phyloP scores from a whole-genome alignment of 2,329 filamentous ascomycete species.

The Teratosphaeria zuluensis region DNA sequence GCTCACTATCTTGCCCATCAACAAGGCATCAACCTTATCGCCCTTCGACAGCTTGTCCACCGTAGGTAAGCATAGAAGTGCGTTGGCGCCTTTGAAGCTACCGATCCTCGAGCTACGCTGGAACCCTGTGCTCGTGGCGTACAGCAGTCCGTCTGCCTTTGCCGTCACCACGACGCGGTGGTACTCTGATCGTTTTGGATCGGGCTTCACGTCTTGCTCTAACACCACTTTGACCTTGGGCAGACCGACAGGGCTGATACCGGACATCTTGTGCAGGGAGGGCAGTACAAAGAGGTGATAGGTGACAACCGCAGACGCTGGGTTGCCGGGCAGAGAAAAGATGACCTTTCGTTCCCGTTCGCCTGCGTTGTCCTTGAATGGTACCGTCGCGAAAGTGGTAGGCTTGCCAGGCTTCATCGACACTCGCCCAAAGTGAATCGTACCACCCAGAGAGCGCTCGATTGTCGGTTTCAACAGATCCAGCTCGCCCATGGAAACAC shows the following conservation, averaged over 20 bases:
- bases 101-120: slow-evolving; percentile 86
- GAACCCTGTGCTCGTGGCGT: slow-evolving; percentile 73
- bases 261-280: slow-evolving; percentile 66
- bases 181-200: slow-evolving; percentile 73
- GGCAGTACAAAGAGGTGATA: slow-evolving; percentile 92
- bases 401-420: slow-evolving; percentile 98
- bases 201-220: slow-evolving; percentile 62
- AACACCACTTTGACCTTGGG: slow-evolving; percentile 62
- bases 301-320: slow-evolving; percentile 83
- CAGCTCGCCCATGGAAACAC: slow-evolving; percentile 95
- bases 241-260: slow-evolving; percentile 58
- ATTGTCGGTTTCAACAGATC: slow-evolving; percentile 95
- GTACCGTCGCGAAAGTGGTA: slow-evolving; percentile 88
- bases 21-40: slow-evolving; percentile 60
- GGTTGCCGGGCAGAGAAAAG: slow-evolving; percentile 89
- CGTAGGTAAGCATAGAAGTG: slow-evolving; percentile 64
- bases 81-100: slow-evolving; percentile 82
- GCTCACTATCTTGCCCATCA: slow-evolving; percentile 54
- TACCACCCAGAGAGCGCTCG: slow-evolving; percentile 78
- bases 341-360: slow-evolving; percentile 59
- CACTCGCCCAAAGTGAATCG: slow-evolving; percentile 91
- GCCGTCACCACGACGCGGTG: slow-evolving; percentile 70
- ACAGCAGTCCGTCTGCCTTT: slow-evolving; percentile 53
- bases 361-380: slow-evolving; percentile 45
- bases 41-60: slow-evolving; percentile 59